phyloP scores from a whole-genome alignment of 352 stramenopile genomes.

The Thalassiosira oceanica region DNA sequence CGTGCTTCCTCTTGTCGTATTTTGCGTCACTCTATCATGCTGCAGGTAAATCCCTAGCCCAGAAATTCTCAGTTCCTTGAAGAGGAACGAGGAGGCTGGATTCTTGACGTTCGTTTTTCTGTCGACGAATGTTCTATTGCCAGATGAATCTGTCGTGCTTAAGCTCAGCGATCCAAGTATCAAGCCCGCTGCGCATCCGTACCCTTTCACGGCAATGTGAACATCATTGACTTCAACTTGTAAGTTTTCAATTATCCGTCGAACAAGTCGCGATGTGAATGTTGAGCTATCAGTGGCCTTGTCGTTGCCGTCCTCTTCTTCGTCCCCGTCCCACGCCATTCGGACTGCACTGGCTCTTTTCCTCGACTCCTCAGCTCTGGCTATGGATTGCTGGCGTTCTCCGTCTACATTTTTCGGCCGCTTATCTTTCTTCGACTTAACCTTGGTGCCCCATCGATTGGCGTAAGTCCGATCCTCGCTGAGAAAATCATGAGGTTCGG shows the following conservation, averaged over 20 bases:
- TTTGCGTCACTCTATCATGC: conserved; percentile 26
- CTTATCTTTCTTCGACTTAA: not conserved
- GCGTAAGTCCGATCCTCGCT: conserved; percentile 20
- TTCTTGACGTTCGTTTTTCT: conserved; percentile 42
- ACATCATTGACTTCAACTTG: conserved; percentile 80
- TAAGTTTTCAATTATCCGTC: conserved; percentile 80
- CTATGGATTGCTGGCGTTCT: conserved; percentile 47
- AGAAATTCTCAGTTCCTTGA: conserved; percentile 70
- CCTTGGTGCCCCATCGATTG: conserved; percentile 5
- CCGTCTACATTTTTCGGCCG: conserved; percentile 5
- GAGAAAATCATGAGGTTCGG: conserved; percentile 66
- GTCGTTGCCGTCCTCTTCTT: not conserved
- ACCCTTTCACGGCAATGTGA: conserved; percentile 58
- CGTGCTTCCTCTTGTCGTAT: conserved; percentile 7
- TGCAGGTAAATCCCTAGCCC: conserved; percentile 79
- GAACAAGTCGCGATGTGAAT: conserved; percentile 67
- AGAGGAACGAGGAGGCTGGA: conserved; percentile 57
- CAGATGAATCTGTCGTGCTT: conserved; percentile 67
- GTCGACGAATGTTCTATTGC: conserved; percentile 75
- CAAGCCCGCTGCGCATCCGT: conserved; percentile 56
- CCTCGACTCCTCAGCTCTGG: conserved; percentile 52
- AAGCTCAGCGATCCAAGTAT: conserved; percentile 67
- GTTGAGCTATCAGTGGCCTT: conserved; percentile 12
- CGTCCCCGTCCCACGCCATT: conserved; percentile 39
- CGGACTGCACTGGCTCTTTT: conserved; percentile 49